phyloP scores from a whole-genome alignment of 169 alveolate species.

The Plasmodium adleri region DNA sequence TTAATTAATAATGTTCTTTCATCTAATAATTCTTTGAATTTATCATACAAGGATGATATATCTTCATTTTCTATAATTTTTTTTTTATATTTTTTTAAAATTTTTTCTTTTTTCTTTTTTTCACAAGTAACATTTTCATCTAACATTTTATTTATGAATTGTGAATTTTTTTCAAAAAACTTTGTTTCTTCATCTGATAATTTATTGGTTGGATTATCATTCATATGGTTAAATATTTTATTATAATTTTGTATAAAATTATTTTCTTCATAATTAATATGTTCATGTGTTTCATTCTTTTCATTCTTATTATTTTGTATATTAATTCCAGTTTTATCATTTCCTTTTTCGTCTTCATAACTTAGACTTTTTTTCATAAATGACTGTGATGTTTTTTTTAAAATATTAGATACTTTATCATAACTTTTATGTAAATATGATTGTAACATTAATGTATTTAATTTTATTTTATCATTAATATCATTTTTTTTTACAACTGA shows the following conservation, averaged over 20 bases:
- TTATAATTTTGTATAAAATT: too few relatives aligned
- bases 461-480: conserved; percentile 14
- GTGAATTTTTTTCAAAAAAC: conserved; percentile 6
- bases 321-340: too few relatives aligned
- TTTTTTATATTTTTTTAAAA: conserved; percentile 16
- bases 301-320: neutral
- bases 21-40: conserved; percentile 24
- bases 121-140: neutral
- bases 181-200: neutral
- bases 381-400: conserved; percentile 35
- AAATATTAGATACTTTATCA: conserved; percentile 44
- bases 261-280: too few relatives aligned
- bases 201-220: neutral
- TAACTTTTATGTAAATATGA: conserved; percentile 37
- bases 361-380: conserved; percentile 2
- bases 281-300: neutral
- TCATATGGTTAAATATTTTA: too few relatives aligned
- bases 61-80: conserved; percentile 16
- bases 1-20: conserved; percentile 46
- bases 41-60: neutral
- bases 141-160: conserved; percentile 1
- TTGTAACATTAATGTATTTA: conserved; percentile 14
- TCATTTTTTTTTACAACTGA: neutral
- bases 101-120: conserved; percentile 17
- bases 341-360: neutral